Percentiles rank a stretch among this genome's conserved stretches.
phyloP scores from a whole-genome alignment of 2,329 filamentous ascomycete genomes.

The Sclerotinia trifoliorum region DNA sequence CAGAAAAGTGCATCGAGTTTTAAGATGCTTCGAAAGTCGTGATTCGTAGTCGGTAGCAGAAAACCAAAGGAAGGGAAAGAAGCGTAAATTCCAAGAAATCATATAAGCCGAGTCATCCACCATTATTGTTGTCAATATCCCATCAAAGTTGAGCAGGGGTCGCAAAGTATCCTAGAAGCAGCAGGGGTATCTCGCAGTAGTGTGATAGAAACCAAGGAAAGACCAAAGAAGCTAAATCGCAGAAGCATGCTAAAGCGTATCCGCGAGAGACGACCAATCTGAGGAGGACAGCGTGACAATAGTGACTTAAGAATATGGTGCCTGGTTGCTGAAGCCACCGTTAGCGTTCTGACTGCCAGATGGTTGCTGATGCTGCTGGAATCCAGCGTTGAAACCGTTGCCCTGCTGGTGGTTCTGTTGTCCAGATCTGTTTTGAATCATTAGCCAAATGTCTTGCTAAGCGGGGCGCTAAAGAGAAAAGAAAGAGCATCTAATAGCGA shows the following conservation, averaged over 20 bases:
- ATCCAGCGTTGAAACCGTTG: slow-evolving; percentile 12
- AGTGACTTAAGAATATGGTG: not conserved
- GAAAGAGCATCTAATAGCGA: not conserved
- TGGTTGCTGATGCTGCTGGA: slow-evolving; percentile 15
- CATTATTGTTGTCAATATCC: slow-evolving; percentile 12
- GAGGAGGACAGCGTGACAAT: not conserved
- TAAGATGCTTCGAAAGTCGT: slow-evolving; percentile 6
- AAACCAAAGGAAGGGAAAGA: not conserved
- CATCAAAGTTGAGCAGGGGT: slow-evolving; percentile 8
- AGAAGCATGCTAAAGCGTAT: slow-evolving; percentile 16
- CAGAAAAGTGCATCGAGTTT: not conserved
- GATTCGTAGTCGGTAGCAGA: not conserved
- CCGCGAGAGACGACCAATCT: slow-evolving; percentile 16
- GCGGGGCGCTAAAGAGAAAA: not conserved
- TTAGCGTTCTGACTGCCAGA: not conserved
- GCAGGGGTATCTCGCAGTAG: slow-evolving; percentile 14
- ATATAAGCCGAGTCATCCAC: slow-evolving; percentile 9
- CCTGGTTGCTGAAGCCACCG: not conserved
- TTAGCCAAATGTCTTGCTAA: not conserved
- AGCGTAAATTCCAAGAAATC: not conserved
- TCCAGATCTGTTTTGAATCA: not conserved
- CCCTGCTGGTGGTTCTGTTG: not conserved
- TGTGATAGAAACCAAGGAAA: slow-evolving; percentile 12
- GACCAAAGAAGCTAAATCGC: slow-evolving; percentile 11
- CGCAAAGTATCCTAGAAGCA: slow-evolving; percentile 18